These are phyloP conservation scores for Coemansia sp. DNA, from an alignment of 192 early-diverging fungal species.

Conservation along the genomic window DNA sequence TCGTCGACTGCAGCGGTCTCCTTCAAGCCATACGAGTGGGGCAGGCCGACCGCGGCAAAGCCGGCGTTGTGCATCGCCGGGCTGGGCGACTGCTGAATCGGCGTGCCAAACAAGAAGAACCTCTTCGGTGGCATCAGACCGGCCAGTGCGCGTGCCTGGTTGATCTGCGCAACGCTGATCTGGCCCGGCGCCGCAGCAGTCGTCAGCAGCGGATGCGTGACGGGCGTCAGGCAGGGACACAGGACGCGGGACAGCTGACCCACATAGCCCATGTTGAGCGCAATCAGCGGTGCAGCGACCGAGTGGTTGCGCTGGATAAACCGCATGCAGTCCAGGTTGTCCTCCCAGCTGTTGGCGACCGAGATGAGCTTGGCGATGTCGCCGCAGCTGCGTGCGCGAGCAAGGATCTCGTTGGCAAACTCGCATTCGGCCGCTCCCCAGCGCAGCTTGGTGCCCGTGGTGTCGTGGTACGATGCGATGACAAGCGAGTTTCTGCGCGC, in stretches of 20 bases:
- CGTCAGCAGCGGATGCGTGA: constrained; percentile 81
- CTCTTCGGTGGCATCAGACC: constrained; percentile 67
- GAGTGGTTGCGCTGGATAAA: constrained; percentile 60
- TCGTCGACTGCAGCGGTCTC: constrained; percentile 66
- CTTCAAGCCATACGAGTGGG: constrained; percentile 71
- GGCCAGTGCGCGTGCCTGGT: constrained; percentile 62
- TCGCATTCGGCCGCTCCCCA: constrained; percentile 32
- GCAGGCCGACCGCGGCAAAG: constrained; percentile 80
- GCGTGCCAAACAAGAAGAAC: constrained; percentile 86
- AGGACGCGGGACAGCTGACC: constrained; percentile 90
- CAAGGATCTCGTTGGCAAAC: constrained; percentile 43
- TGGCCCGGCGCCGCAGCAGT: constrained; percentile 90
- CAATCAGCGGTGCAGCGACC: constrained; percentile 67
- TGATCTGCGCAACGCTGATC: constrained; percentile 76
- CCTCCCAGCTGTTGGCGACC: constrained; percentile 64
- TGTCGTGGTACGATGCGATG: constrained; percentile 91
- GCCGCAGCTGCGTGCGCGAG: constrained; percentile 57
- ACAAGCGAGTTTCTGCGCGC: constrained; percentile 59
- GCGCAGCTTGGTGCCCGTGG: constrained; percentile 50
- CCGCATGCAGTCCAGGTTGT: constrained; percentile 76
- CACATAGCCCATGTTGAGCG: constrained; percentile 86
- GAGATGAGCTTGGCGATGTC: constrained; percentile 96
- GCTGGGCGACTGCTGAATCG: constrained; percentile 86
- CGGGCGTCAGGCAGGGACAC: constrained; percentile 89
- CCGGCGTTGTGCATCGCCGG: constrained; percentile 92